Evolutionary conservation across 2,329 filamentous ascomycete species (phyloP).

Genomic region (Akanthomyces dipterigenus): DNA sequence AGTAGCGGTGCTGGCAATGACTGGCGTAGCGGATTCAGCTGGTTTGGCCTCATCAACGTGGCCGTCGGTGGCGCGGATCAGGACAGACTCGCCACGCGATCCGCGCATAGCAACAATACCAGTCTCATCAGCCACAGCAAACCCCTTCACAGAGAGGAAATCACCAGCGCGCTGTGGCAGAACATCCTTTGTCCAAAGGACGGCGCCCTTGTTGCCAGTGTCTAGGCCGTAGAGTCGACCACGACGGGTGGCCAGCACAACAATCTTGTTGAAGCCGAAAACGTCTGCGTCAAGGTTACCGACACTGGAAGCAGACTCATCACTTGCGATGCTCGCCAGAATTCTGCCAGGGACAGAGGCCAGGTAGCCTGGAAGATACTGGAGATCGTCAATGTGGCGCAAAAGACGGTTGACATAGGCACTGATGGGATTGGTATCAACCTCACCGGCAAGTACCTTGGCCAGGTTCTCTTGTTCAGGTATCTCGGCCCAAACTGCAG

Average conservation of each 20-base stretch:
- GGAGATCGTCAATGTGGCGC: slow-evolving; percentile 73
- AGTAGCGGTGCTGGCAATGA: slow-evolving; percentile 36
- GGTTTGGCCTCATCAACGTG: slow-evolving; percentile 39
- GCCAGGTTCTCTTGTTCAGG: slow-evolving; percentile 67
- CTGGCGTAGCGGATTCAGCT: slow-evolving; percentile 22
- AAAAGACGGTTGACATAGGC: slow-evolving; percentile 86
- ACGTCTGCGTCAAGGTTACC: slow-evolving; percentile 56
- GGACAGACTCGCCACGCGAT: slow-evolving; percentile 54
- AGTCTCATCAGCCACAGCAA: slow-evolving; percentile 53
- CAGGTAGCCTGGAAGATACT: slow-evolving; percentile 68
- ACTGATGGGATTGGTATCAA: slow-evolving; percentile 67
- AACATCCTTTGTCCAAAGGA: slow-evolving; percentile 69
- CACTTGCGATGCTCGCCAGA: slow-evolving; percentile 56
- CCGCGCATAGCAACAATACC: slow-evolving; percentile 53
- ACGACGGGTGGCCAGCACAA: slow-evolving; percentile 71
- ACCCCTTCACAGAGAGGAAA: slow-evolving; percentile 60
- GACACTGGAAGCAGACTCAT: slow-evolving; percentile 37
- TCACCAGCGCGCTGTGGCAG: slow-evolving; percentile 48
- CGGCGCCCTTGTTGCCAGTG: slow-evolving; percentile 62
- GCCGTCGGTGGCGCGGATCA: slow-evolving; percentile 48
- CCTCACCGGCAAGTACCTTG: slow-evolving; percentile 77
- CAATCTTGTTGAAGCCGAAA: slow-evolving; percentile 85
- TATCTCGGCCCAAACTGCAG: slow-evolving; percentile 74
- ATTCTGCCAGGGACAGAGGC: slow-evolving; percentile 62
- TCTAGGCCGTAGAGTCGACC: slow-evolving; percentile 78